Evolutionary conservation across 164 flowering plant genomes (phyloP).

Genomic region (Stephania cephalantha): DNA sequence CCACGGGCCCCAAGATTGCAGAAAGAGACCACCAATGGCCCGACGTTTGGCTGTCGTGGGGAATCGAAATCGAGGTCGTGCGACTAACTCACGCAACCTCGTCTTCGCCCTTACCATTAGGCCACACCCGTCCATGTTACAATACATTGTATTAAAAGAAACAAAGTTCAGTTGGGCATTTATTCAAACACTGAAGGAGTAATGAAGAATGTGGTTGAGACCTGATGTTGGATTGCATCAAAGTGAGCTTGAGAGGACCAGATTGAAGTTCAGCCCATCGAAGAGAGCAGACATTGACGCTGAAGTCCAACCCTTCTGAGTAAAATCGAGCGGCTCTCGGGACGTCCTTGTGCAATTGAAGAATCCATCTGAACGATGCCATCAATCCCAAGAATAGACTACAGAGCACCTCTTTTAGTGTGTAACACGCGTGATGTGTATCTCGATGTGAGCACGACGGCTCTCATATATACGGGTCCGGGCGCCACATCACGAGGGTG

Average conservation of each 20-base stretch:
- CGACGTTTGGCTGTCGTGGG: too few species aligned
- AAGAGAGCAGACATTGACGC: conserved; percentile 73
- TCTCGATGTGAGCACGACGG: too few species aligned
- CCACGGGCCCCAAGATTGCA: too few species aligned
- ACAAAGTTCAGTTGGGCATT: background rate
- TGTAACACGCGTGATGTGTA: too few species aligned
- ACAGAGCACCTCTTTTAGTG: too few species aligned
- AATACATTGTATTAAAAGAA: background rate
- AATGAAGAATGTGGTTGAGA: background rate
- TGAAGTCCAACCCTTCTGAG: conserved; percentile 83
- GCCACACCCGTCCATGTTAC: too few species aligned
- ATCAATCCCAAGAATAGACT: conserved; percentile 9
- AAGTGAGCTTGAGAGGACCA: conserved; percentile 82
- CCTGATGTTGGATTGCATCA: conserved; percentile 70
- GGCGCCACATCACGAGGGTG: too few species aligned
- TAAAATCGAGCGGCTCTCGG: conserved; percentile 89
- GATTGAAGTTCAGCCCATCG: conserved; percentile 96
- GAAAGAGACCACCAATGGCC: too few species aligned
- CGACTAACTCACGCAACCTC: too few species aligned
- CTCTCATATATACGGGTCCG: too few species aligned
- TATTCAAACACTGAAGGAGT: background rate
- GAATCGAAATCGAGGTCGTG: too few species aligned
- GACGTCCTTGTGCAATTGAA: conserved; percentile 95
- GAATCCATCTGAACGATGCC: conserved; percentile 77
- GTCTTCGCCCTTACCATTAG: too few species aligned